Conservation (phyloP, 352 stramenopile genomes). For the Pythium myriotylum region DNA sequence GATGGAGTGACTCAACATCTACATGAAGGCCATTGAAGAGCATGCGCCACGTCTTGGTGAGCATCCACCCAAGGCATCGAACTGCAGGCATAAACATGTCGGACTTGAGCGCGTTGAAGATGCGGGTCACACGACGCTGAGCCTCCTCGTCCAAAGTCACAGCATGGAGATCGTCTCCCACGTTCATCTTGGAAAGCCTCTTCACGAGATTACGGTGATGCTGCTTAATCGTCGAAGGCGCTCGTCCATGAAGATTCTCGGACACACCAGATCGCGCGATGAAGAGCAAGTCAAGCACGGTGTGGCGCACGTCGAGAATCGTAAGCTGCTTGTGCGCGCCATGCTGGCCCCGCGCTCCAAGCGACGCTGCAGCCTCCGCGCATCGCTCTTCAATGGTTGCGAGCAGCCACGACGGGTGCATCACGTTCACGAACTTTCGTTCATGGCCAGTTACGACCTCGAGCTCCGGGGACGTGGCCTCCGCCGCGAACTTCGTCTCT, state of each 20-base stretch:
- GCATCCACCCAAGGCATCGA: constrained; percentile 70
- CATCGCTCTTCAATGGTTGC: constrained; percentile 71
- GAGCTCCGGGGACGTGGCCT: not conserved
- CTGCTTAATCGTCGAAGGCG: constrained; percentile 37
- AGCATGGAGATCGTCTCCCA: too few relatives aligned
- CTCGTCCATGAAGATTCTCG: constrained; percentile 54
- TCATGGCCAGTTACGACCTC: constrained; percentile 2
- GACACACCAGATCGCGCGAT: constrained; percentile 50
- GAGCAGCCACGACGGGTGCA: constrained; percentile 74
- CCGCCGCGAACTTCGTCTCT: not conserved
- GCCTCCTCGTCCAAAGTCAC: constrained; percentile 21
- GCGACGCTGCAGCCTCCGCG: constrained; percentile 35
- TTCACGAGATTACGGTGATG: constrained; percentile 52
- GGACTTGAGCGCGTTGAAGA: constrained; percentile 69
- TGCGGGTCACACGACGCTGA: constrained; percentile 42
- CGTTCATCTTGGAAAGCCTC: constrained; percentile 24
- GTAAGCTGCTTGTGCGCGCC: constrained; percentile 28
- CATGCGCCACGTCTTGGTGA: constrained; percentile 81
- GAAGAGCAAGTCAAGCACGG: constrained; percentile 73
- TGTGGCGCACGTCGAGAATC: constrained; percentile 51
- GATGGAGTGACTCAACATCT: constrained; percentile 63
- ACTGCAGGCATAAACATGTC: constrained; percentile 80
- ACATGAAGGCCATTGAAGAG: constrained; percentile 76
- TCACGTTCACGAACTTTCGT: constrained; percentile 70
- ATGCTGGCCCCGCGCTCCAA: constrained; percentile 24